Base-by-base conservation (phyloP, 768 basidiomycete species). In the Serpula lacrymans region DNA sequence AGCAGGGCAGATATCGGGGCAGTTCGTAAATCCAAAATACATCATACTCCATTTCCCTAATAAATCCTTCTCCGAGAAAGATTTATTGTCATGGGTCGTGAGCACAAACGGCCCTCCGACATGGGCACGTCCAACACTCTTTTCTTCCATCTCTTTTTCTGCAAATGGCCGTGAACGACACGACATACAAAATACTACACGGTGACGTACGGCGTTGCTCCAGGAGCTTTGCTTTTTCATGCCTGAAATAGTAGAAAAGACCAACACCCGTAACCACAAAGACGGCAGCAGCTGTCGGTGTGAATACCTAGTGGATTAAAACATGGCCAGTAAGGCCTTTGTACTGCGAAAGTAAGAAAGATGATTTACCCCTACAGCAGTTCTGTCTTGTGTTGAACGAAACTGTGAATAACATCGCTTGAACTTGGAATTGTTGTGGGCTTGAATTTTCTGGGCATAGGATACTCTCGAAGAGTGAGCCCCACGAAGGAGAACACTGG, bases 21-120 rank as follows among this genome's bases (percentile, higher is more conserved):
- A 99, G 63, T 99, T 95, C 22, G 95, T 94, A 70, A 98, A 99
- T n/a, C 96, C 96, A 64, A 99, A 99, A 68, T 97, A 90, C 33
- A 89, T 75, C 44, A 90, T 66, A n/a, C 75, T 86, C 90, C 90
- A 97, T 67, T 88, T 87, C 25, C 93, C 94, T 18, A 86, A 62
- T 33, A 98, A 68, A 55, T 95, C 78, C 40, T 86, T 66, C 32
- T 97, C 84, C 2, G 91, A 86, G 65, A 92, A 98, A 0, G 77
- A 62, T 40, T 74, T 60, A 41, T 80, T 81, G 7, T 79, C 66
- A 34, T 85, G 82, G 6, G 80, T 77, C 4, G 71, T 77, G 35
- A 98, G 71, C 4, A 67, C 63, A 71, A 99, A 98, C 0, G 94
- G 85, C 1, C 96, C 96, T 13, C 96, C 96, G 41, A 99, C 83